Evolutionary conservation across 495 filamentous ascomycete genomes (phyloP), one percentile per base, ranked within the genome.

Genomic region (Xylaria scruposa): DNA sequence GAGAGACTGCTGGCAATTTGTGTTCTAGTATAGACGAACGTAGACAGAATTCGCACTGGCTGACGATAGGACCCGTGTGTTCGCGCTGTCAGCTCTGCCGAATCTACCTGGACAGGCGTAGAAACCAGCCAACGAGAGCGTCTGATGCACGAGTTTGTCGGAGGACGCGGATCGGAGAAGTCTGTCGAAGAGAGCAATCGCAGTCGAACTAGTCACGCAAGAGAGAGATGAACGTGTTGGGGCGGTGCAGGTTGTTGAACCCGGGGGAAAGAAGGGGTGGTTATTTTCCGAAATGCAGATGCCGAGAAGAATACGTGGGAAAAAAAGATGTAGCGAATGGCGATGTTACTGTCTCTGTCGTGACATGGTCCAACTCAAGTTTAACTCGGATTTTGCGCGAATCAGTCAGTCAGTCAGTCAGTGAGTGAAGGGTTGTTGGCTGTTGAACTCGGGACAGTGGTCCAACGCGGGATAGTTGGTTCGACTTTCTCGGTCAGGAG

Each of bases 311-410:
- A 76, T 24, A 46, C 49, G 71, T 21, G 60, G 36, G 8, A 38
- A 2, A 4, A 31, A 56, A 74, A 70, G 70, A 71, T 74, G 74
- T 74, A 68, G 36, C 72, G 73, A 68, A 58, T 74, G 64, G 72
- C 72, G 60, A 74, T 36, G 70, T 73, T 71, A 74, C 73, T 72
- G 69, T 73, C 73, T 78, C 75, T 77, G 74, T 74, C 70, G 72
- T 71, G 71, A 70, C 73, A 73, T 77, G 70, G 69, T 70, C 64
- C 68, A 66, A 38, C 36, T 38, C 0, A 38, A 8, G 29, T 31
- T 38, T 6, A 38, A 38, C 15, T 72, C 60, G 51, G 49, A 49
- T 40, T 60, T 38, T 5, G 53, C 61, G 56, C 53, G 24, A 40
- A 47, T n/a, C 26, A 8, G 62, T 59, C 53, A 13, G 59, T 60